phyloP scores from a whole-genome alignment of 495 filamentous ascomycete genomes.

The Tuber melanosporum region DNA sequence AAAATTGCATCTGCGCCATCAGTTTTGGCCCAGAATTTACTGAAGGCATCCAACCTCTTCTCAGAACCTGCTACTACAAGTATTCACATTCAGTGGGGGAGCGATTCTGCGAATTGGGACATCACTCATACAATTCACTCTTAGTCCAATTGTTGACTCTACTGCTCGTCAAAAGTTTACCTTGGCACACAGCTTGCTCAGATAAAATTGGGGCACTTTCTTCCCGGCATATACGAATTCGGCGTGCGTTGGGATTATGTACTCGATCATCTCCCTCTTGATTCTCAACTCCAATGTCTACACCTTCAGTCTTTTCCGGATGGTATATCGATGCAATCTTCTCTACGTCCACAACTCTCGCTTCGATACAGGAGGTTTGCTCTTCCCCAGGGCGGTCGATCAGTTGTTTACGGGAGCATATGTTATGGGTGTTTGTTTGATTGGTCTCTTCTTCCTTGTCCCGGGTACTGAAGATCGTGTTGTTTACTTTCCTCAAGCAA shows the following conservation, averaged over 20 bases:
- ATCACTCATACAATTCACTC: conserved; percentile 71
- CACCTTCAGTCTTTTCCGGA: conserved; percentile 90
- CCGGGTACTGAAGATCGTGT: no score
- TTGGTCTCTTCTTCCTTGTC: no score
- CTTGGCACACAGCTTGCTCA: conserved; percentile 70
- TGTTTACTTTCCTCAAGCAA: no score
- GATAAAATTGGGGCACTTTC: conserved; percentile 84
- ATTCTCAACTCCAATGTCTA: conserved; percentile 90
- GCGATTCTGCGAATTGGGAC: conserved; percentile 77
- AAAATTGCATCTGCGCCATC: conserved; percentile 56
- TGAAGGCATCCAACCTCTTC: conserved; percentile 91
- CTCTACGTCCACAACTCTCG: no score
- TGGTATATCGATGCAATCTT: no score
- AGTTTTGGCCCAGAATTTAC: conserved; percentile 79
- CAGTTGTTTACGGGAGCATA: no score
- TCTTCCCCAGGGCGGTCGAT: no score
- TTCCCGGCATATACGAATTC: conserved; percentile 96
- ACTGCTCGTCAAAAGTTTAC: conserved; percentile 89
- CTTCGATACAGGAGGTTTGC: no score
- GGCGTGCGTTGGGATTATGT: conserved; percentile 87
- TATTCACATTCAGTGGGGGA: conserved; percentile 80
- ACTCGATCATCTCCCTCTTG: conserved; percentile 80
- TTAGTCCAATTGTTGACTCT: conserved; percentile 69
- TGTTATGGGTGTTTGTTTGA: no score
- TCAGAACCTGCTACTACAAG: conserved; percentile 95